Conservation (phyloP, 192 early-diverging fungal genomes). For the Coemansia sp. region DNA sequence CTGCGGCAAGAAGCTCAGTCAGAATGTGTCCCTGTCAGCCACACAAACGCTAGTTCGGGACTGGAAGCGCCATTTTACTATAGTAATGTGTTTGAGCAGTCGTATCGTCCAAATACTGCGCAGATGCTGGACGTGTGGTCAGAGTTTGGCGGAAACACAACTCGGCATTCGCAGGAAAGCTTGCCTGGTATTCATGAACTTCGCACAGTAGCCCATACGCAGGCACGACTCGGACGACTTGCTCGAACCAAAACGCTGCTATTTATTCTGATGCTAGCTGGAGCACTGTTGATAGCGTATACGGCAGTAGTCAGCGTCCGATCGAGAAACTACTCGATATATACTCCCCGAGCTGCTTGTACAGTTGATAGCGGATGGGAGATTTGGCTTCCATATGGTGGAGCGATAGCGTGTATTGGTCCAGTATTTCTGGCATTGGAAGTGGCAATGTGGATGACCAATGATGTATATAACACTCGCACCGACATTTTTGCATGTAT, state of each 20-base stretch:
- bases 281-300: constrained; percentile 8
- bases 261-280: constrained; percentile 6
- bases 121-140: constrained; percentile 27
- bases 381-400: constrained; percentile 36
- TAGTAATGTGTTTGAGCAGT: background rate
- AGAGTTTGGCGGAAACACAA: constrained; percentile 14
- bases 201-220: background rate
- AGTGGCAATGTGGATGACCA: constrained; percentile 19
- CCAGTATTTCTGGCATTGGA: constrained; percentile 25
- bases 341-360: constrained; percentile 13
- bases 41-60: background rate
- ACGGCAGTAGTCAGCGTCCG: constrained; percentile 14
- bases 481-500: constrained; percentile 31
- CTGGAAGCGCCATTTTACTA: constrained; percentile 4
- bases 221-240: background rate
- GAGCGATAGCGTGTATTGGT: constrained; percentile 15
- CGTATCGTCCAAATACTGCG: constrained; percentile 14
- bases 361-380: constrained; percentile 24
- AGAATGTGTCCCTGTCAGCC: background rate
- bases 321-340: background rate
- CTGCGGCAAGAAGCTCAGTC: background rate
- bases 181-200: background rate
- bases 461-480: constrained; percentile 22
- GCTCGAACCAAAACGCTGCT: constrained; percentile 16
- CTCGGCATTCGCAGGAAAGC: background rate